These are phyloP conservation scores for Syzygium syzygioides DNA, from an alignment of 441 rosid genomes.

Conservation along the genomic window DNA sequence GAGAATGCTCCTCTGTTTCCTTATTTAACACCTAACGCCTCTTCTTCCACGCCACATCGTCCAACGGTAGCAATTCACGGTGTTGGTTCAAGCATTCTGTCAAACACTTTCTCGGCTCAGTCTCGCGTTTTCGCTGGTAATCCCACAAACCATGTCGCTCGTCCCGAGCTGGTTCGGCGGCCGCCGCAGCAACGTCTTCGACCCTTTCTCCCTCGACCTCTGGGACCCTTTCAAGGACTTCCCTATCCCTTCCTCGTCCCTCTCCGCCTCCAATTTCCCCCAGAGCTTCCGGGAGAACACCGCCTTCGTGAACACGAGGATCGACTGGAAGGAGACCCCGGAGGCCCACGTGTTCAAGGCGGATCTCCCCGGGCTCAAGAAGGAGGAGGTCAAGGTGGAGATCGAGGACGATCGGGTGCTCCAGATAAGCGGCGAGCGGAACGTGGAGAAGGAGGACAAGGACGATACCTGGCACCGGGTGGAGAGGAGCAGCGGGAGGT, in stretches of 20 bases:
- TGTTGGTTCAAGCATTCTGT: neutral
- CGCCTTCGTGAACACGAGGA: conserved; percentile 19
- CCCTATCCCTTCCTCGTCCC: conserved; percentile 6
- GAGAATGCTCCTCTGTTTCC: neutral
- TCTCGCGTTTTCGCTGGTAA: neutral
- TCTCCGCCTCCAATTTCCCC: neutral
- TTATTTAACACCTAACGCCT: neutral
- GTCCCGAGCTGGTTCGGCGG: conserved; percentile 28
- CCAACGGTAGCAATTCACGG: neutral
- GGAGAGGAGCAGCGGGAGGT: conserved; percentile 36
- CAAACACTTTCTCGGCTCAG: neutral
- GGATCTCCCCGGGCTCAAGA: conserved; percentile 37
- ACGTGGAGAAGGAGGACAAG: conserved; percentile 40
- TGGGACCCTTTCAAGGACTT: conserved; percentile 30
- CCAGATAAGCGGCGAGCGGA: conserved; percentile 46
- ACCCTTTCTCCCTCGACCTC: conserved; percentile 26
- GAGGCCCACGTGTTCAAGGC: conserved; percentile 44
- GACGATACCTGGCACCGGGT: conserved; percentile 36
- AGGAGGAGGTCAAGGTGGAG: conserved; percentile 40
- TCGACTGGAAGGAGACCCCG: conserved; percentile 45
- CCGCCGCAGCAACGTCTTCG: conserved; percentile 20
- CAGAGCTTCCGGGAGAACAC: conserved; percentile 5
- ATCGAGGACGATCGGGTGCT: conserved; percentile 39
- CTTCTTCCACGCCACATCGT: accelerated
- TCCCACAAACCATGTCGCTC: conserved; percentile 19